Evolutionary conservation across 192 early-diverging fungal species (phyloP), one percentile per base, ranked within the genome.

Genomic region (Rhizophagus sp.): DNA sequence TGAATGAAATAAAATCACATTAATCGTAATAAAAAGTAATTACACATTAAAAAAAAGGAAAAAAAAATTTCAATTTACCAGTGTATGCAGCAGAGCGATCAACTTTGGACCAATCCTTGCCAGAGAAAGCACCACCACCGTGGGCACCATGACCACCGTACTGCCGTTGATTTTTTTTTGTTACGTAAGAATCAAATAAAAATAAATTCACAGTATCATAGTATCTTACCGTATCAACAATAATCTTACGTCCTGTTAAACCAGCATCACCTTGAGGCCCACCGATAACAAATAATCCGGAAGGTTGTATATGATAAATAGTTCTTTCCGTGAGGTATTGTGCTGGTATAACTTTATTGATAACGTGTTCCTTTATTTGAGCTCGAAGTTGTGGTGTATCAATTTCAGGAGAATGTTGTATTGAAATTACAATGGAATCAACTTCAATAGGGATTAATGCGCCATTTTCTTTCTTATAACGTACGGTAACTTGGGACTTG

Each of bases 61-160:
- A 8, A 41, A 41, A n/a, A 41, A 8, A 36, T 44, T 34, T 8
- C 12, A n/a, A 36, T 41, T 57, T 57, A 78, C 83, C 85, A 67
- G 97, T 95, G 88, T 98, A 99, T 79, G 97, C 97, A 83, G 96
- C 97, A 52, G 96, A 97, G 88, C 98, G 95, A 87, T 97, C 96
- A 84, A 99, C 97, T 95, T 98, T 98, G 93, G 96, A 97, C 94
- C 95, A 98, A 91, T 98, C 98, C 93, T 99, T 99, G 79, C 98
- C 98, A 79, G 96, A 98, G 94, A 99, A 98, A 86, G 96, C 97
- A 92, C 98, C 98, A 84, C 98, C 85, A 75, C 85, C 96, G 91
- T 97, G 95, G 81, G 95, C 95, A 88, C 93, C 94, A 88, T 95
- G 95, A 85, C 96, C 96, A 80, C 96, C 96, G 88, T 96, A 97